Evolutionary conservation across 2,329 filamentous ascomycete genomes (phyloP).

Genomic region (Exserohilum turcica): DNA sequence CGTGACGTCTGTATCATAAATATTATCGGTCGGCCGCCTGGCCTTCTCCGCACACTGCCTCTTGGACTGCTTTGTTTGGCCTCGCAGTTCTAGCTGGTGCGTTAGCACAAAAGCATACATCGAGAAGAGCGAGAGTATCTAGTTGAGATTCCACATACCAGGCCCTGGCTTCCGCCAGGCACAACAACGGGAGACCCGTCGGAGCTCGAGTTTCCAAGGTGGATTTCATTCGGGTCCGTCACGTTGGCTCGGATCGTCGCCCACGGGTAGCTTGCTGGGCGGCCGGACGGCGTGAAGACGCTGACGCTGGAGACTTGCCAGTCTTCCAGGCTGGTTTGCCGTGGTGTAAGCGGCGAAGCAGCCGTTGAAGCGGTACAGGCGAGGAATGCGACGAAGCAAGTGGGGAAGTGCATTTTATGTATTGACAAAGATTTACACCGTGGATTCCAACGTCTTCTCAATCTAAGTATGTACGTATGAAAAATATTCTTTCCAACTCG

Average conservation of each 20-base stretch:
- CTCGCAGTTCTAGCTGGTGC: conserved; percentile 25
- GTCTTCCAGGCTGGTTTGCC: conserved; percentile 21
- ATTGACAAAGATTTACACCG: not conserved
- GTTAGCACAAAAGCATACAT: not conserved
- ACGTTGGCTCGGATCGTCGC: conserved; percentile 27
- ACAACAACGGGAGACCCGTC: conserved; percentile 16
- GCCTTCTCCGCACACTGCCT: conserved; percentile 31
- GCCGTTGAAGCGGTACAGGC: conserved; percentile 11
- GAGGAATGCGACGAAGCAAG: conserved; percentile 14
- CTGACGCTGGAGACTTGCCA: conserved; percentile 26
- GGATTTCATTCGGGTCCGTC: conserved; percentile 35
- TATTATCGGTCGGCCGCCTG: conserved; percentile 33
- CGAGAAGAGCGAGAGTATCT: not conserved
- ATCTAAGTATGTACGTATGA: not conserved
- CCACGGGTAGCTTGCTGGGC: conserved; percentile 29
- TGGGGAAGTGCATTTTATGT: conserved; percentile 19
- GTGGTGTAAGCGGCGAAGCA: conserved; percentile 17
- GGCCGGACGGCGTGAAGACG: conserved; percentile 20
- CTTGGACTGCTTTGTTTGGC: conserved; percentile 34
- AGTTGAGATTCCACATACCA: conserved; percentile 4
- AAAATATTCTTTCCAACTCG: too few relatives aligned
- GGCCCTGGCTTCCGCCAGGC: conserved; percentile 23
- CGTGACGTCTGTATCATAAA: conserved; percentile 41
- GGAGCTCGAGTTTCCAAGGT: conserved; percentile 12
- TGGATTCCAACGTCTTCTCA: not conserved